Evolutionary conservation across 164 flowering plant species (phyloP), one percentile per base, ranked within the genome.

Genomic region (Tetrastigma voinierianum): DNA sequence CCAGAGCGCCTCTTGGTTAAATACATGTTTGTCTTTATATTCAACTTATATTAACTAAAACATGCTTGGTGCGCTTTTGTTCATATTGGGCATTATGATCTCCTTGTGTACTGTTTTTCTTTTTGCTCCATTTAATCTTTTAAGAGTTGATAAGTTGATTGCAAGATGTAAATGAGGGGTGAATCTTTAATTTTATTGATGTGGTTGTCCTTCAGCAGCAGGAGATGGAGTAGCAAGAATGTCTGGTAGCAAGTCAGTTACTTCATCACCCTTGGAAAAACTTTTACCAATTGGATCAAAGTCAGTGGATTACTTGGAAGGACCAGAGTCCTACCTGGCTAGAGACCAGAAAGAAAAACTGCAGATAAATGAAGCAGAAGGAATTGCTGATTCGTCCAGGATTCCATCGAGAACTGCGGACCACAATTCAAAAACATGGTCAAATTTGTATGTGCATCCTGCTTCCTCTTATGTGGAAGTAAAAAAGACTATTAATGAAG

Each of bases 221-320:
- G 10, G 23, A 25, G 71, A 68, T 69, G 76, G 72, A 65, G 54
- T 56, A 48, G 64, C 68, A 40, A 46, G 53, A 47, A 65, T 43
- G 32, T 65, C 78, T 32, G 77, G 77, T 21, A 73, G 69, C 64
- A 79, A 73, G 62, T 59, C 76, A 14, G 68, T 67, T 70, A 69
- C 76, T 68, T 77, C 88, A 48, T 78, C 85, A 21, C 81, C 78
- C n/a, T 59, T 77, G 69, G 86, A 83, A 56, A 81, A 76, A 21
- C 16, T 60, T 67, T 59, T 66, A 19, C 72, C 75, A 32, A 47
- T 65, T 20, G 87, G 76, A 45, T 56, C 80, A 57, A 81, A 44
- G 1, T 52, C 80, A 17, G 57, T 65, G 56, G 79, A 82, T 16
- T 62, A 44, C 32, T 32, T 61, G 58, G 77, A 77, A 58, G 23